These are phyloP conservation scores for Botrytis paeoniae DNA, from an alignment of 2,329 filamentous ascomycete species.

Conservation along the genomic window DNA sequence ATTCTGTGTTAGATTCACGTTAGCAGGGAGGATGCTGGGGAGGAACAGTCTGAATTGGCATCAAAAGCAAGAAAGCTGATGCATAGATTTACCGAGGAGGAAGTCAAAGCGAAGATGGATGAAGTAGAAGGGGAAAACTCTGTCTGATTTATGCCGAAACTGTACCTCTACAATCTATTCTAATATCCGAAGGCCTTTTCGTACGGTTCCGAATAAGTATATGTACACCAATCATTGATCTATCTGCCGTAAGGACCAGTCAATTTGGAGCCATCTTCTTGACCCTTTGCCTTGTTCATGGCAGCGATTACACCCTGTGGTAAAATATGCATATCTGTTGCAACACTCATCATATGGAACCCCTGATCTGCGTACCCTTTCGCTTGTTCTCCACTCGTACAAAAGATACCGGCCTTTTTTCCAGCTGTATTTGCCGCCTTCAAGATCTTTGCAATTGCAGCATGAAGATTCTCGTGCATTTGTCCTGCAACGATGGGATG, in stretches of 20 bases:
- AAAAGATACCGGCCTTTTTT: slow-evolving; percentile 64
- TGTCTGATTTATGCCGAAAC: not conserved
- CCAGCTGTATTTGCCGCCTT: slow-evolving; percentile 57
- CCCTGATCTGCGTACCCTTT: slow-evolving; percentile 53
- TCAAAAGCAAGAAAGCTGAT: slow-evolving; percentile 63
- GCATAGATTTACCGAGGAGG: slow-evolving; percentile 68
- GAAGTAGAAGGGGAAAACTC: slow-evolving; percentile 33
- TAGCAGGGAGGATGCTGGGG: slow-evolving; percentile 50
- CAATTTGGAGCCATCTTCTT: slow-evolving; percentile 31
- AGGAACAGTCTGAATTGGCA: slow-evolving; percentile 46
- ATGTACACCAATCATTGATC: not conserved
- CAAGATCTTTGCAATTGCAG: slow-evolving; percentile 57
- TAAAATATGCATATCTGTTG: slow-evolving; percentile 54
- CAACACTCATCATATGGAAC: slow-evolving; percentile 60
- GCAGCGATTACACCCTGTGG: slow-evolving; percentile 46
- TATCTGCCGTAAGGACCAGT: slow-evolving; percentile 36
- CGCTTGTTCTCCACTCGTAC: slow-evolving; percentile 54
- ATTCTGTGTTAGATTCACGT: slow-evolving; percentile 50
- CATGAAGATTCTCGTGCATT: slow-evolving; percentile 56
- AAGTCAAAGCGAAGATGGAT: slow-evolving; percentile 69
- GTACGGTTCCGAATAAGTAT: not conserved
- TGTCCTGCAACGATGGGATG: slow-evolving; percentile 59
- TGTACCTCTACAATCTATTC: not conserved
- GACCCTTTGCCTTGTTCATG: slow-evolving; percentile 47
- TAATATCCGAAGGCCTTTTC: not conserved